Evolutionary conservation across 192 early-diverging fungal genomes (phyloP).

Genomic region (Coemansia sp.): DNA sequence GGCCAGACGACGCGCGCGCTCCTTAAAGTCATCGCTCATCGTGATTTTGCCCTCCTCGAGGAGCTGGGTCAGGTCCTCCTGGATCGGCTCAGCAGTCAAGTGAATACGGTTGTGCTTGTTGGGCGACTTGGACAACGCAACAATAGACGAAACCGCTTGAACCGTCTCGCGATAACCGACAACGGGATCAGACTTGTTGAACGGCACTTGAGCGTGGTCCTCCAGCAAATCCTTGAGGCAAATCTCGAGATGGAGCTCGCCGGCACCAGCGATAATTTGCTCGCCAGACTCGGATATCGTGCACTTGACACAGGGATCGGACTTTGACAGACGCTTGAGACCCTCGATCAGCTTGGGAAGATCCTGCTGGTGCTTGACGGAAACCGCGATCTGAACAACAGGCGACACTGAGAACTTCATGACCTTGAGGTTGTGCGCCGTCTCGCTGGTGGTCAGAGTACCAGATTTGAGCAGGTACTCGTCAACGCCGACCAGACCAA

Average conservation of each 20-base stretch:
- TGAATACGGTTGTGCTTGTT: slow-evolving; percentile 99
- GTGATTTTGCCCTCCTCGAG: slow-evolving; percentile 87
- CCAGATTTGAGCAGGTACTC: slow-evolving; percentile 99
- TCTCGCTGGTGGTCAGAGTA: slow-evolving; percentile 94
- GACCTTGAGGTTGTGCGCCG: slow-evolving; percentile 98
- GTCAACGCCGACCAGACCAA: slow-evolving; percentile 99
- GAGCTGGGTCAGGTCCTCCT: slow-evolving; percentile 74
- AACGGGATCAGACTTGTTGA: slow-evolving; percentile 91
- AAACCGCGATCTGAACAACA: slow-evolving; percentile 96
- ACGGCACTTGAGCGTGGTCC: slow-evolving; percentile 95
- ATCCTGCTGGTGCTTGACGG: slow-evolving; percentile 97
- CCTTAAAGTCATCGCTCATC: slow-evolving; percentile 94
- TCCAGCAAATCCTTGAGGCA: slow-evolving; percentile 99
- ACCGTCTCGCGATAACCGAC: slow-evolving; percentile 97
- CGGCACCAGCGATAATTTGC: slow-evolving; percentile 98
- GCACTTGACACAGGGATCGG: slow-evolving; percentile 95
- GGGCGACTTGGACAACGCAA: slow-evolving; percentile 94
- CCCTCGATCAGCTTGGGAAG: slow-evolving; percentile 99
- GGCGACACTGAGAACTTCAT: slow-evolving; percentile 99
- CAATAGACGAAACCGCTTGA: slow-evolving; percentile 74
- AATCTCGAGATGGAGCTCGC: slow-evolving; percentile 99
- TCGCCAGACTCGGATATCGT: slow-evolving; percentile 92
- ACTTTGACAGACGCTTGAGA: slow-evolving; percentile 99
- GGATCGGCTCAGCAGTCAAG: slow-evolving; percentile 88
- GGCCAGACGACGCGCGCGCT: slow-evolving; percentile 85